Evolutionary conservation across 2,329 filamentous ascomycete genomes (phyloP).

Genomic region (Boeremia exigua): DNA sequence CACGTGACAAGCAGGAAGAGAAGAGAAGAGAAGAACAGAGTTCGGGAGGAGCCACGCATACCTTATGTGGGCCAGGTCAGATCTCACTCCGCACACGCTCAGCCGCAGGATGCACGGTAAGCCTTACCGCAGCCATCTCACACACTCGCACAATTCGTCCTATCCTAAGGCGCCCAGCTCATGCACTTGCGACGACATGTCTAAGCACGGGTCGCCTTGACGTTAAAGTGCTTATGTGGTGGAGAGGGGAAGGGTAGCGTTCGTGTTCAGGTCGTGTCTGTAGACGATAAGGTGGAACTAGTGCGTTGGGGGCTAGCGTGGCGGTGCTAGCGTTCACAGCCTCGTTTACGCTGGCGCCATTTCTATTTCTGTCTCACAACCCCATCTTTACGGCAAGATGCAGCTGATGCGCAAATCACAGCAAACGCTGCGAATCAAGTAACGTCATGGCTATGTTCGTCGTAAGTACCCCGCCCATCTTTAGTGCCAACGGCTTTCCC

Average conservation of each 20-base stretch:
- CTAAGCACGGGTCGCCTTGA: slow-evolving; percentile 2
- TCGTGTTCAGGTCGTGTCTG: not conserved
- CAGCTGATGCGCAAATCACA: not conserved
- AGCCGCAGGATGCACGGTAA: slow-evolving; percentile 13
- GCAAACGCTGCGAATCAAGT: too few species aligned
- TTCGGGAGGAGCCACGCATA: not conserved
- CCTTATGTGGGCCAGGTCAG: slow-evolving; percentile 2
- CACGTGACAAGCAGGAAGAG: slow-evolving; percentile 2
- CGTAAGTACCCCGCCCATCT: too few species aligned
- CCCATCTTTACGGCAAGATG: not conserved
- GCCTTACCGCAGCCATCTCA: slow-evolving; percentile 6
- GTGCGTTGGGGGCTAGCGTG: not conserved
- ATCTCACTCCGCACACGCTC: slow-evolving; percentile 11
- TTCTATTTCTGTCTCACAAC: slow-evolving; percentile 8
- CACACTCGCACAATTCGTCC: not conserved
- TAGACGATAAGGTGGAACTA: not conserved
- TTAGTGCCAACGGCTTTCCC: too few species aligned
- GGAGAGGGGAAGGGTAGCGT: not conserved
- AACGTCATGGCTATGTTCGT: too few species aligned
- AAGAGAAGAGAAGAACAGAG: slow-evolving; percentile 3
- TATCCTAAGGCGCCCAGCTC: not conserved
- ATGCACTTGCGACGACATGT: not conserved
- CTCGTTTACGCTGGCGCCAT: not conserved
- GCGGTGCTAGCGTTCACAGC: not conserved
- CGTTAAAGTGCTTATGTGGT: slow-evolving; percentile 8